Conservation (phyloP, 768 basidiomycete species). For the Gymnopilus junonius region DNA sequence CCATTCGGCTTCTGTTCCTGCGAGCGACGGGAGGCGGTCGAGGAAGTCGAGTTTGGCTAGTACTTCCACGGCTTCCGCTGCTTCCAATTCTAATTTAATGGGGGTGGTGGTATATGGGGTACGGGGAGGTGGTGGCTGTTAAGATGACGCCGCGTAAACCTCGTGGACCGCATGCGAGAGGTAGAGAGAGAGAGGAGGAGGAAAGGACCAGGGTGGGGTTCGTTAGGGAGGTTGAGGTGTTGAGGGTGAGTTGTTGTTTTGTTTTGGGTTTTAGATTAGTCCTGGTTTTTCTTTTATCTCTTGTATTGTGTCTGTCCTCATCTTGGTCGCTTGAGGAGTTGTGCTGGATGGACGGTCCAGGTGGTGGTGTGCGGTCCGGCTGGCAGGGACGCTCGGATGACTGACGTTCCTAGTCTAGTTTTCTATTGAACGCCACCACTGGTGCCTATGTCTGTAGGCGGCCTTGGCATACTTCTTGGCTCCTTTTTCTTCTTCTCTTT, state of each 20-base stretch:
- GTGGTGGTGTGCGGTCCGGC: neutral
- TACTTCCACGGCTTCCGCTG: neutral
- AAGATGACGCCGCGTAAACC: slow-evolving; percentile 48
- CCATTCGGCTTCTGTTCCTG: neutral
- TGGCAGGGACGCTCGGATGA: too few relatives aligned
- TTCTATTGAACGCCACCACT: neutral
- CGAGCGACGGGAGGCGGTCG: slow-evolving; percentile 9
- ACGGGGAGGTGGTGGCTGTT: slow-evolving; percentile 46
- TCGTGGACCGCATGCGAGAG: slow-evolving; percentile 19
- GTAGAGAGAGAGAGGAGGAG: slow-evolving; percentile 46
- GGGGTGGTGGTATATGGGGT: neutral
- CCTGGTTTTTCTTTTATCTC: neutral
- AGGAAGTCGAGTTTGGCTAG: slow-evolving; percentile 15
- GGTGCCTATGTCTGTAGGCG: too few relatives aligned
- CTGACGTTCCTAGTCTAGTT: neutral
- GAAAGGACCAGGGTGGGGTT: slow-evolving; percentile 80
- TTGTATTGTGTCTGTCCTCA: too few relatives aligned
- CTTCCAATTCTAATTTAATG: neutral
- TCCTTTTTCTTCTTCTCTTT: neutral
- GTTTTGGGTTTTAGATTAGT: slow-evolving; percentile 13
- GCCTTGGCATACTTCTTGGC: too few relatives aligned
- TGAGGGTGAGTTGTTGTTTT: slow-evolving; percentile 56
- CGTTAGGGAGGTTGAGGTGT: slow-evolving; percentile 81
- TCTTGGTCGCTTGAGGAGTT: neutral
- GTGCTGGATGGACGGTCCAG: too few relatives aligned